phyloP scores from a whole-genome alignment of 2,329 filamentous ascomycete genomes.

The Lasiodiplodia theobromae region DNA sequence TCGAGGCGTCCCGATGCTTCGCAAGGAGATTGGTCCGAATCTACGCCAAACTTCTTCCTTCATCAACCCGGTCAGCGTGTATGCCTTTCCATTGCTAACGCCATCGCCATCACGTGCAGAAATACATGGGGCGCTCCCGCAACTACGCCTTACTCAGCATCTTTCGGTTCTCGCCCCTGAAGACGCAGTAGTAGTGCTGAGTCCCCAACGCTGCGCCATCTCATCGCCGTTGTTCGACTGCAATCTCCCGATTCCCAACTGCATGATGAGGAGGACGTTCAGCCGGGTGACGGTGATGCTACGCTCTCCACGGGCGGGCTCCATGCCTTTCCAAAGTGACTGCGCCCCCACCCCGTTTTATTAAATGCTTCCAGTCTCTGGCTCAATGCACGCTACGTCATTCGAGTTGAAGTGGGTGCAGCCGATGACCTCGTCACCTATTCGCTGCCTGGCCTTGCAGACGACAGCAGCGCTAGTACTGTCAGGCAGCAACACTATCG shows the following conservation, averaged over 20 bases:
- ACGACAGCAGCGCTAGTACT: background rate
- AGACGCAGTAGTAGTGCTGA: background rate
- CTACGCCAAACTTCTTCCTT: background rate
- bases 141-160: constrained; percentile 14
- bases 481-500: constrained; percentile 2
- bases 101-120: constrained; percentile 23
- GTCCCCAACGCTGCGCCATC: constrained; percentile 15
- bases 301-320: constrained; percentile 7
- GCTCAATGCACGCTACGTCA: constrained; percentile 25
- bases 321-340: constrained; percentile 18
- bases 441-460: background rate
- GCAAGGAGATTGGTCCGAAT: background rate
- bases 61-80: background rate
- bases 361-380: constrained; percentile 8
- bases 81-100: background rate
- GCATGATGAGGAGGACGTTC: background rate
- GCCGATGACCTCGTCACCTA: background rate
- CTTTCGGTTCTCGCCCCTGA: constrained; percentile 20
- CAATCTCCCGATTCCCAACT: background rate
- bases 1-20: background rate
- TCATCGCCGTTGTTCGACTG: constrained; percentile 13
- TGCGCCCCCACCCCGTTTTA: constrained; percentile 9
- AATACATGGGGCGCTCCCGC: constrained; percentile 24
- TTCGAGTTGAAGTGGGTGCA: constrained; percentile 7
- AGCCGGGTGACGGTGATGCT: constrained; percentile 1